phyloP scores from a whole-genome alignment of 352 stramenopile species.

The Pythium aquatile region DNA sequence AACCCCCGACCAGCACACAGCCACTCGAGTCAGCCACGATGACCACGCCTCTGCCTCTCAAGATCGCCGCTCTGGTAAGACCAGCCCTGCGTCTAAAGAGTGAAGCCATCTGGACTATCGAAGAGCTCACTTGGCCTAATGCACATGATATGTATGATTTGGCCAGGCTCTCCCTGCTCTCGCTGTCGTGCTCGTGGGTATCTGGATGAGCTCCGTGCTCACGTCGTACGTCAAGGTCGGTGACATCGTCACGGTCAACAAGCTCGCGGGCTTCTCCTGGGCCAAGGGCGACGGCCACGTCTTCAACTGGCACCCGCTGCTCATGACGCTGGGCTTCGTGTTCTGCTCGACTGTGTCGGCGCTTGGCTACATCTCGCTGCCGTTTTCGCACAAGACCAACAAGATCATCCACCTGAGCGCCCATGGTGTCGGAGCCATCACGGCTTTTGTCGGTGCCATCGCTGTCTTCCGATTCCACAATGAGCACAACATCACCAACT shows the following conservation, averaged over 20 bases:
- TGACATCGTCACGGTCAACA: conserved; percentile 39
- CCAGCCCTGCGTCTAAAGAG: neutral
- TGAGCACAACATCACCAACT: conserved; percentile 80
- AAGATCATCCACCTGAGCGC: conserved; percentile 78
- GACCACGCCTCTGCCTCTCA: conserved; percentile 15
- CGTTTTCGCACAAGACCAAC: conserved; percentile 64
- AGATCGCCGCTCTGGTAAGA: conserved; percentile 19
- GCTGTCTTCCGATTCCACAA: conserved; percentile 88
- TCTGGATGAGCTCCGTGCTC: conserved; percentile 74
- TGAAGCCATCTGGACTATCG: conserved; percentile 20
- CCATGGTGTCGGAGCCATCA: conserved; percentile 63
- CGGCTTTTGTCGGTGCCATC: conserved; percentile 51
- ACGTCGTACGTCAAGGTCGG: conserved; percentile 51
- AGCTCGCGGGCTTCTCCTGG: conserved; percentile 74
- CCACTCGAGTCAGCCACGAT: neutral
- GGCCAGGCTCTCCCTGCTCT: conserved; percentile 50
- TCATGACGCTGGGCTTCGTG: conserved; percentile 85
- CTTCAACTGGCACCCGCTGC: conserved; percentile 87
- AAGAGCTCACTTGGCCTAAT: conserved; percentile 22
- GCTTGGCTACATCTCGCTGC: conserved; percentile 65
- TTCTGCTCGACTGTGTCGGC: conserved; percentile 72
- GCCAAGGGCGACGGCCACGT: conserved; percentile 51
- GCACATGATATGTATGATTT: neutral
- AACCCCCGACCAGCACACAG: neutral
- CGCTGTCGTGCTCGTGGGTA: conserved; percentile 59